Evolutionary conservation across 441 rosid genomes (phyloP), one percentile per base, ranked within the genome.

Genomic region (Adansonia gregorii): DNA sequence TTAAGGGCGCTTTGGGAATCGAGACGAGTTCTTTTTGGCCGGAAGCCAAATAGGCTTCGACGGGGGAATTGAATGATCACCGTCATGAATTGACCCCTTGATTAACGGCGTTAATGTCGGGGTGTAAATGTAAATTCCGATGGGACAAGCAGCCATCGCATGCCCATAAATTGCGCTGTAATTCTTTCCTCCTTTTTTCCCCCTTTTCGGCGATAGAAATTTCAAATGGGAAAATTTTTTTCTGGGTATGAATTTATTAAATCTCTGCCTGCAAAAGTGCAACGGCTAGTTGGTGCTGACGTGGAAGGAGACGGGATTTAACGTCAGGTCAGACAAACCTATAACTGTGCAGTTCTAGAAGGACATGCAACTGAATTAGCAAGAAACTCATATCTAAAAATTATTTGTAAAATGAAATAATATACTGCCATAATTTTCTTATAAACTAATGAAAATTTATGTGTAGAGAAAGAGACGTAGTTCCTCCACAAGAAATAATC

Each of bases 71-170:
- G 2, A 22, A 58, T 6, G 51, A 67, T 39, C 46, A 43, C n/a
- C 27, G 19, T 14, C 45, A 27, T 27, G 35, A 27, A 58, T 46
- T 46, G 2, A 75, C 69, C 71, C 84, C 86, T 48, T 35, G 73
- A 79, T 79, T 79, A 77, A 83, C 86, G 86, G 76, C 86, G 88
- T 79, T 72, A 80, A 82, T 66, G 0, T 69, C 68, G 80, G 70
- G 0, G 35, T n/a, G n/a, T 1, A 6, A 19, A 70, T 20, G 63
- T 58, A 58, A 27, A 61, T 39, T 14, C 5, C 10, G 0, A 61
- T 12, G 8, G 12, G 3, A 14, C 70, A 66, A 66, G 12, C 49
- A 6, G 14, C 52, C 27, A 39, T 8, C 9, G 48, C 45, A 51
- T 45, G 35, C 15, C 78, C 78, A 41, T 9, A 1, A 54, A 78